Evolutionary conservation across 2,329 filamentous ascomycete species (phyloP).

Genomic region (Pochonia chlamydosporia): DNA sequence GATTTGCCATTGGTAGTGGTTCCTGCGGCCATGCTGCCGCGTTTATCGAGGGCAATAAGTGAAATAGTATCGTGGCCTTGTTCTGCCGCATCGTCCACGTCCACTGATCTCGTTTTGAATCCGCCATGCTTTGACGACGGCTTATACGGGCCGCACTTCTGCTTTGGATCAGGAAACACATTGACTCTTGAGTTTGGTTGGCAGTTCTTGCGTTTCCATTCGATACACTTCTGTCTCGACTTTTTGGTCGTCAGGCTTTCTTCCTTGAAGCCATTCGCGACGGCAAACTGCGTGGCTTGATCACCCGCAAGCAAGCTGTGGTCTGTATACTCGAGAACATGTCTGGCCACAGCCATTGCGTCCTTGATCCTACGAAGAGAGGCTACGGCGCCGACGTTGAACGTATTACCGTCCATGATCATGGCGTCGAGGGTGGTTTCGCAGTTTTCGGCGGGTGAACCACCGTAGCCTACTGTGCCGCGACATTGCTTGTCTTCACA

Average conservation of each 20-base stretch:
- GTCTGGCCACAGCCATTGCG: conserved; percentile 44
- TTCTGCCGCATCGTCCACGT: conserved; percentile 14
- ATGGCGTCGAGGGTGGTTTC: conserved; percentile 55
- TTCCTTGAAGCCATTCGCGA: conserved; percentile 42
- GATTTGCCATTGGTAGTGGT: conserved; percentile 51
- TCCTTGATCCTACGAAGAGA: conserved; percentile 41
- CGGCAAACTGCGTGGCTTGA: conserved; percentile 45
- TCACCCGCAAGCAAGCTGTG: conserved; percentile 49
- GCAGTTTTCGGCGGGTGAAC: conserved; percentile 49
- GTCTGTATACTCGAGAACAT: conserved; percentile 44
- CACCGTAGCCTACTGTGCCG: conserved; percentile 48
- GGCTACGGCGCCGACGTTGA: conserved; percentile 49
- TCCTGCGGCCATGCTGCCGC: conserved; percentile 45
- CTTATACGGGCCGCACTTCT: conserved; percentile 41
- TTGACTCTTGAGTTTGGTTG: conserved; percentile 46
- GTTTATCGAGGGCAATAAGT: conserved; percentile 38
- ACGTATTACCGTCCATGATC: conserved; percentile 49
- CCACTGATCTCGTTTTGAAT: no score
- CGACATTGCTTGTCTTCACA: conserved; percentile 50
- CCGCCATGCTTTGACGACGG: conserved; percentile 19
- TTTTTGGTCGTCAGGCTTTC: conserved; percentile 37
- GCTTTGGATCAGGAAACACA: conserved; percentile 36
- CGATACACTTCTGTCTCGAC: conserved; percentile 32
- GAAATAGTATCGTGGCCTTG: conserved; percentile 48
- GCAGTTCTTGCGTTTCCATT: conserved; percentile 37